Evolutionary conservation across 148 eudicot species (phyloP).

Genomic region (Pouteria glomerata): DNA sequence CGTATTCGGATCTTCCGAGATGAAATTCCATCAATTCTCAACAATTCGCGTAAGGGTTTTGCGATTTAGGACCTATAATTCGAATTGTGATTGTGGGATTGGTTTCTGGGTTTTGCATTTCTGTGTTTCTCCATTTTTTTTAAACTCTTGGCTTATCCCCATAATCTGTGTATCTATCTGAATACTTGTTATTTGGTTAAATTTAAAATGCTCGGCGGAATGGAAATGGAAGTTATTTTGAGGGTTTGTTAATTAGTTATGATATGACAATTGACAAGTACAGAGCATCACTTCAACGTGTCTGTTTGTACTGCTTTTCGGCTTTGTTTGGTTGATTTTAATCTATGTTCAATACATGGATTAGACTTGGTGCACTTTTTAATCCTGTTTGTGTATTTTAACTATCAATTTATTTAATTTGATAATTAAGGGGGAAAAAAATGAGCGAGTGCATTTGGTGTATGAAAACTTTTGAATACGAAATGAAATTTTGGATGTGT

Average conservation of each 20-base stretch:
- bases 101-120: not conserved
- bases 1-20: slow-evolving; percentile 50
- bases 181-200: not conserved
- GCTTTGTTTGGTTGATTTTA: not conserved
- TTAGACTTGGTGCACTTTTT: too few relatives aligned
- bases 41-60: slow-evolving; percentile 27
- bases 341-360: not conserved
- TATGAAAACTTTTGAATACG: too few relatives aligned
- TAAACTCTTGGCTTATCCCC: not conserved
- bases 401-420: too few relatives aligned
- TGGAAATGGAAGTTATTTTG: not conserved
- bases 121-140: not conserved
- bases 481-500: too few relatives aligned
- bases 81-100: not conserved
- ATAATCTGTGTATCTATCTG: not conserved
- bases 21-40: slow-evolving; percentile 42
- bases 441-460: too few relatives aligned
- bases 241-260: not conserved
- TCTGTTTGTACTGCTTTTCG: not conserved
- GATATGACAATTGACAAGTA: not conserved
- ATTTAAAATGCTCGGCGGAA: not conserved
- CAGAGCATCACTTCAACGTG: not conserved
- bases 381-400: too few relatives aligned
- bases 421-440: too few relatives aligned
- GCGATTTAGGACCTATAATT: not conserved